Base-by-base conservation (phyloP, 1,284 basidiomycete species). In the Ustilago bromivora region DNA sequence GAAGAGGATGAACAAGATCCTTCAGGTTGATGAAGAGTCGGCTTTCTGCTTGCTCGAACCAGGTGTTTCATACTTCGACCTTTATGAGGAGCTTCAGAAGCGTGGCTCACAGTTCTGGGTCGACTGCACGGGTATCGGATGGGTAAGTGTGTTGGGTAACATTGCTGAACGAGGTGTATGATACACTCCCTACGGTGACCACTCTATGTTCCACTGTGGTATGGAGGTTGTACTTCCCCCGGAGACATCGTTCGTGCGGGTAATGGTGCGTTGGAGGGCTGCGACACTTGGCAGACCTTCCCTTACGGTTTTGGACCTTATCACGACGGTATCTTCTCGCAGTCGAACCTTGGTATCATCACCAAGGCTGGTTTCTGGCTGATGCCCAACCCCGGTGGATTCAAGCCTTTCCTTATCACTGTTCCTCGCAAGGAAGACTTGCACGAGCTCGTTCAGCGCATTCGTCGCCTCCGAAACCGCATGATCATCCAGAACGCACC, bases 311-410 rank as follows among this genome's bases (percentile, higher is more conserved):
- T 60, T 23, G 80, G 80, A 0, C 80, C 80, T 2, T 78, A 76
- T 49, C 75, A 78, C 59, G 78, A 81, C 35, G 80, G 80, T 23
- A 71, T 82, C n/a, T 82, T 82, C 53, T 71, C 77, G 1, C 80
- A 82, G 55, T 56, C 59, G 34, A 77, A 74, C 53, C 38, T 60
- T 19, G 58, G 61, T 32, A 66, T 66, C 53, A 55, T 61, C 9
- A 82, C 79, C 9, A 80, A 75, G 43, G 66, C 69, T 46, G 80
- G 80, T 23, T 57, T 82, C 40, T 81, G 77, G 66, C 66, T 82
- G 1, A 78, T 82, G 78, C 80, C 74, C 5, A 63, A 75, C 43
- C 80, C 80, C 0, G 71, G 66, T 5, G 80, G 80, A 1, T 62
- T 66, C 35, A 57, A 74, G 41, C 80, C 80, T 34, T 82, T 80